These are phyloP conservation scores for Colletotrichum sp. DNA, from an alignment of 2,329 filamentous ascomycete species.

Conservation along the genomic window DNA sequence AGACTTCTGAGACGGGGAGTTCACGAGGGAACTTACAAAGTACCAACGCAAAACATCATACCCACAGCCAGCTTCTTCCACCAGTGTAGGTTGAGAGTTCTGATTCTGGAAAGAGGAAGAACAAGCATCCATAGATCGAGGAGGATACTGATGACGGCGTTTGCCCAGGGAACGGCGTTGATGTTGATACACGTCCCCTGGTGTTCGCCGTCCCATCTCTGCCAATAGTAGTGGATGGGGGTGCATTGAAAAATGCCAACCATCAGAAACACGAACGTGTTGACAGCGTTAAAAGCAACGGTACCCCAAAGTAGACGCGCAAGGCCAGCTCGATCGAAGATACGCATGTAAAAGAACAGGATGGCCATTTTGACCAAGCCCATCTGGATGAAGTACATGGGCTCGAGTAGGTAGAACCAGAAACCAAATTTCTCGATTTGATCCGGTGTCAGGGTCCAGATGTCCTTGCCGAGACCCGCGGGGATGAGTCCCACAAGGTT, in stretches of 20 bases:
- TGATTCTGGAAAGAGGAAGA: conserved; percentile 42
- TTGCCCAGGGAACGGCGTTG: conserved; percentile 43
- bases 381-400: conserved; percentile 43
- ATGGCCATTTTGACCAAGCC: conserved; percentile 44
- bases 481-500: conserved; percentile 25
- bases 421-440: conserved; percentile 29
- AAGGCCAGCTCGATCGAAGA: conserved; percentile 38
- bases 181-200: conserved; percentile 45
- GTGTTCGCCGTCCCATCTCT: conserved; percentile 42
- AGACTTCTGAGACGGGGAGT: neutral
- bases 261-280: conserved; percentile 35
- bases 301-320: conserved; percentile 35
- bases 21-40: conserved; percentile 34
- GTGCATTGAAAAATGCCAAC: conserved; percentile 40
- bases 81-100: conserved; percentile 36
- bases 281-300: conserved; percentile 32
- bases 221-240: conserved; percentile 45
- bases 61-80: conserved; percentile 47
- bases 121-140: conserved; percentile 48
- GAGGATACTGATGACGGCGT: conserved; percentile 44
- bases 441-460: conserved; percentile 33
- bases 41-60: conserved; percentile 49
- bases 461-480: conserved; percentile 35
- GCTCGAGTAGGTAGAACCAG: conserved; percentile 37
- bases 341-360: conserved; percentile 45